phyloP scores from a whole-genome alignment of 2,329 filamentous ascomycete genomes.

The Zymoseptoria pseudotritici region DNA sequence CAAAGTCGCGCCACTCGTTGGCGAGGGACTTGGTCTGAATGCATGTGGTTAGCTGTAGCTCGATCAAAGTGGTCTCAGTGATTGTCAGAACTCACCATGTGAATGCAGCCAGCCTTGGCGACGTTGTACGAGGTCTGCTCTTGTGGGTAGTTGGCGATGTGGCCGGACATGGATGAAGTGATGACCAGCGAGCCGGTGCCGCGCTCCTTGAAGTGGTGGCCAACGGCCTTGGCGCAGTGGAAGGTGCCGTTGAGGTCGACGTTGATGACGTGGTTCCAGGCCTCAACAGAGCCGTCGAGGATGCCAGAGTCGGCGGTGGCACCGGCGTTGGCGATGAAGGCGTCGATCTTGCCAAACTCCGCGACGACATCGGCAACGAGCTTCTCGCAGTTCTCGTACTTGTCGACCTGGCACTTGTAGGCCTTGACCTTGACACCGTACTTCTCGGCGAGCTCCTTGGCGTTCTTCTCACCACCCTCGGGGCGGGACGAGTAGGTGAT shows the following conservation, averaged over 20 bases:
- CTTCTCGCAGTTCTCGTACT: conserved; percentile 49
- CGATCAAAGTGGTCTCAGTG: too few relatives aligned
- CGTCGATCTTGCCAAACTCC: conserved; percentile 65
- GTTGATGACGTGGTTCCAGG: conserved; percentile 70
- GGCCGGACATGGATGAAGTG: conserved; percentile 68
- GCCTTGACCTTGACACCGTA: conserved; percentile 61
- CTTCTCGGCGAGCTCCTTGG: conserved; percentile 50
- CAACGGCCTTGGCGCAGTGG: conserved; percentile 83
- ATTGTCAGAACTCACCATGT: conserved; percentile 19
- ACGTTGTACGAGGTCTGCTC: conserved; percentile 60
- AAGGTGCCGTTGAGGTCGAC: conserved; percentile 82
- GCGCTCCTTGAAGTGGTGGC: conserved; percentile 64
- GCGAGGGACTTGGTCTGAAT: conserved; percentile 49
- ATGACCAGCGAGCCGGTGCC: conserved; percentile 59
- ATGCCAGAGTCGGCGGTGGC: conserved; percentile 62
- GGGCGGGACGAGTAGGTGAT: conserved; percentile 60
- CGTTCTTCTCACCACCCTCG: conserved; percentile 58
- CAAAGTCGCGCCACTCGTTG: conserved; percentile 64
- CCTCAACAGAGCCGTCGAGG: conserved; percentile 61
- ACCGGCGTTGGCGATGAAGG: conserved; percentile 63
- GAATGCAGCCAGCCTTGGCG: conserved; percentile 59
- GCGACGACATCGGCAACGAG: conserved; percentile 53
- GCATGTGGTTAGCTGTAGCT: conserved; percentile 38
- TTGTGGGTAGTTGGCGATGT: conserved; percentile 76
- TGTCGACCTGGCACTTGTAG: conserved; percentile 57